A percentile compares a stretch with the other conserved stretches of the same genome.
Conservation (phyloP, 768 basidiomycete species). For the Hericium coralloides region DNA sequence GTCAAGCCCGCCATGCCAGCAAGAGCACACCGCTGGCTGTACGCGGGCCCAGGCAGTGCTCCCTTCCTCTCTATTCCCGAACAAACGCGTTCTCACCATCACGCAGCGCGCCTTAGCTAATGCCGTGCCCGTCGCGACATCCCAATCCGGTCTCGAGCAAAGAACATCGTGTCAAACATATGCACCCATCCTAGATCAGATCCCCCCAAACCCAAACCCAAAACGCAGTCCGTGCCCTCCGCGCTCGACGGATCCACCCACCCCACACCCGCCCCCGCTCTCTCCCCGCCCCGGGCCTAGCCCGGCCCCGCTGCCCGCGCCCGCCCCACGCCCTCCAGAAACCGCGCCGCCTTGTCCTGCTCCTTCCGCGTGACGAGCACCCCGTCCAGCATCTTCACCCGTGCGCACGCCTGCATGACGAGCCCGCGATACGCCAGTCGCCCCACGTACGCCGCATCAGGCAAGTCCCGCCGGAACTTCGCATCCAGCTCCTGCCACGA, state of each 20-base stretch:
- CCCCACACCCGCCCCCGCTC: constrained; percentile 11
- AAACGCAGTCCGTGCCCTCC: constrained; percentile 19
- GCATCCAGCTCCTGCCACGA: constrained; percentile 73
- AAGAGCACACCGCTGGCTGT: neutral
- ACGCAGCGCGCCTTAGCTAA: constrained; percentile 12
- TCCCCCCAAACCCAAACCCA: neutral
- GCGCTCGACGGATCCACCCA: constrained; percentile 4
- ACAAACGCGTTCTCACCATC: neutral
- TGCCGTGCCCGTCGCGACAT: constrained; percentile 12
- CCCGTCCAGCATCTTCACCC: constrained; percentile 75
- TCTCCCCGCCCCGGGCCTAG: neutral
- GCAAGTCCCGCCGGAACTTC: constrained; percentile 83
- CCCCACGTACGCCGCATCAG: constrained; percentile 80
- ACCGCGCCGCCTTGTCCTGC: constrained; percentile 66
- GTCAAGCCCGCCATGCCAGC: neutral
- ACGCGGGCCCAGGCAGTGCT: neutral
- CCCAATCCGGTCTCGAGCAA: neutral
- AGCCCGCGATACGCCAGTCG: constrained; percentile 86
- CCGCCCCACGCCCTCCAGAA: constrained; percentile 50
- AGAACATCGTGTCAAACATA: neutral
- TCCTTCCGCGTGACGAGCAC: constrained; percentile 78
- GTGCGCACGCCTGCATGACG: constrained; percentile 66
- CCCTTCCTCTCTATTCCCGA: neutral
- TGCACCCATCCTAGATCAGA: constrained; percentile 2
- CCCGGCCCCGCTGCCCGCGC: constrained; percentile 14